Conservation (phyloP, 1,284 basidiomycete species). For the Fomitopsis palustris region DNA sequence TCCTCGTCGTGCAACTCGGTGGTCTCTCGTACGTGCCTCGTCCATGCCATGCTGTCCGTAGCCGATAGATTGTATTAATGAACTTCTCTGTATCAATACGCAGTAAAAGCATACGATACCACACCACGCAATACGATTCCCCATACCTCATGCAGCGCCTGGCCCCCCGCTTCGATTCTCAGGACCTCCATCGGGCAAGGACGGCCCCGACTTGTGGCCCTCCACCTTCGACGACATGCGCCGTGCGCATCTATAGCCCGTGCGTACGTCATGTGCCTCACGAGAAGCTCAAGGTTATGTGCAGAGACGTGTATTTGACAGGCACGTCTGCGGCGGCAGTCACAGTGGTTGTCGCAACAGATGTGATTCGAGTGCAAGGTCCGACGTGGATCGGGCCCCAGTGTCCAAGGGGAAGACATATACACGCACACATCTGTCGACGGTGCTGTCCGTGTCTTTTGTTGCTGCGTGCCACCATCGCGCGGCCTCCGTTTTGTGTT, state of each 20-base stretch:
- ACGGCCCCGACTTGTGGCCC: neutral
- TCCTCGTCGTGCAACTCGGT: neutral
- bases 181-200: neutral
- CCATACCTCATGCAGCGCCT: neutral
- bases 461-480: neutral
- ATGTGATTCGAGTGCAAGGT: neutral
- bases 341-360: neutral
- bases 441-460: neutral
- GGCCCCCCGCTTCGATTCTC: neutral
- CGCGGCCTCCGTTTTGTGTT: neutral
- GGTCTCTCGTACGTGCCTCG: constrained; percentile 6
- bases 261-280: neutral
- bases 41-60: constrained; percentile 3
- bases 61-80: constrained; percentile 7
- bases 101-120: neutral
- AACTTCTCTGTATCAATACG: neutral
- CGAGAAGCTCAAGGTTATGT: neutral
- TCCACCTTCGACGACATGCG: neutral
- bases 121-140: neutral
- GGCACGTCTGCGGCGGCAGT: neutral
- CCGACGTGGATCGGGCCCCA: neutral
- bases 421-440: neutral
- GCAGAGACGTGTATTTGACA: neutral
- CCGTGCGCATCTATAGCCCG: neutral
- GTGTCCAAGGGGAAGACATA: neutral